Base-by-base conservation (phyloP, 495 filamentous ascomycete species). In the Neurospora hispaniola region DNA sequence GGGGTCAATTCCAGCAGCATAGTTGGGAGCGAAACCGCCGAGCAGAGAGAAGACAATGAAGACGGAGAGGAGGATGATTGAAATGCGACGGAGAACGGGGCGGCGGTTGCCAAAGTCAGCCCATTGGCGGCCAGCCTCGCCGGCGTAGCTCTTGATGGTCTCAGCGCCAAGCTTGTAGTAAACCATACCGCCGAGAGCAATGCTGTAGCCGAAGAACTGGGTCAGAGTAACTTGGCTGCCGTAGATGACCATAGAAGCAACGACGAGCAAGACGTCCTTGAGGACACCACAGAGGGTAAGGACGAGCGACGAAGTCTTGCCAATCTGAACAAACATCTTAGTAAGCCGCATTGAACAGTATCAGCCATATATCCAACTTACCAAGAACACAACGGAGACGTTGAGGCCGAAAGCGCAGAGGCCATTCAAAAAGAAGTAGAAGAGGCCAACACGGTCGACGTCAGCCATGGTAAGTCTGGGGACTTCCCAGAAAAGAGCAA, bases 281-380 rank as follows among this genome's bases (percentile, higher is more conserved):
- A 98, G 90, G 73, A 99, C 94, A 85, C 96, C 96, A 83, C 93
- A 98, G 70, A 99, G 92, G 46, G 96, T 98, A 81, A 98, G 93
- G 79, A 98, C 94, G 59, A 99, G 89, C 69, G 94, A 95, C 0
- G 95, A 98, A 31, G 96, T 99, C 85, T 93, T 95, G 84, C 96
- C 96, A 82, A 99, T 99, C 94, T 97, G 76, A 18, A 70, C 48
- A 71, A 5, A 27, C 11, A 2, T 14, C 71, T 85, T 78, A 84
- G 78, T 27, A 72, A 71, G 71, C 71, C 72, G 72, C 73, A 44
- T 70, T 12, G 71, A 40, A 14, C 0, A 42, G 40, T 44, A 43
- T 42, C 2, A 20, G 23, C 73, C 1, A 68, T 12, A 8, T 23
- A 42, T 70, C 41, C 68, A 31, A 84, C 91, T 86, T 90, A 97